Evolutionary conservation across 2,329 filamentous ascomycete species (phyloP), one percentile per base, ranked within the genome.

Genomic region (Lachnellula cervina): DNA sequence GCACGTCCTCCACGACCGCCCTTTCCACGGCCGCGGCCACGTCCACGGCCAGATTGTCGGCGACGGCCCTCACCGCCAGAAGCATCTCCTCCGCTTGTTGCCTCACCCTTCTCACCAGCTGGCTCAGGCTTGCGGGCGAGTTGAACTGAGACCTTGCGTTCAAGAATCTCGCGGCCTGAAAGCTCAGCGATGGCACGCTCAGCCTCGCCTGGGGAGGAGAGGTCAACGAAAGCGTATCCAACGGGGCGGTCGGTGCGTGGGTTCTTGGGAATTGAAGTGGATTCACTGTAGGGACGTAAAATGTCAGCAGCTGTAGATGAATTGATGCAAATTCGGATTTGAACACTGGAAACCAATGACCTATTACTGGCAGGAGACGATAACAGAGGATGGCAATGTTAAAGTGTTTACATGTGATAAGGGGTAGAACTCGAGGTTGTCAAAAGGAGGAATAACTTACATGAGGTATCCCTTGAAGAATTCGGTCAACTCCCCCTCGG

Each of bases 401-500:
- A 32, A 32, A 11, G 2, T 19, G 8, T 19, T 17, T 11, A 51
- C 21, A 19, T n/a, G 48, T 42, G 32, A 40, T 42, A 9, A n/a
- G 48, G 19, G 48, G 13, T 42, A 25, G 35, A 9, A 47, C n/a
- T 8, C 23, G 19, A 35, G 45, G 17, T 11, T 45, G 17, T 40
- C 46, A 34, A 19, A 35, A 17, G 17, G 51, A 54, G 40, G 52
- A 14, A 9, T 13, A 23, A 89, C 93, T 84, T 84, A 99, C 94
- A 99, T 90, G 82, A 94, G 88, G 84, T 96, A 97, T 78, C 87
- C 89, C 84, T 94, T 93, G 88, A 99, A 99, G 85, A 99, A 99
- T 71, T 94, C 89, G 84, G 95, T 96, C 84, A 99, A 90, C 87
- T 97, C 91, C 88, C 89, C 94, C 89, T 97, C 94, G 77, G 91